Base-by-base conservation (phyloP, 495 filamentous ascomycete genomes). In the Penicillium mononematosum region DNA sequence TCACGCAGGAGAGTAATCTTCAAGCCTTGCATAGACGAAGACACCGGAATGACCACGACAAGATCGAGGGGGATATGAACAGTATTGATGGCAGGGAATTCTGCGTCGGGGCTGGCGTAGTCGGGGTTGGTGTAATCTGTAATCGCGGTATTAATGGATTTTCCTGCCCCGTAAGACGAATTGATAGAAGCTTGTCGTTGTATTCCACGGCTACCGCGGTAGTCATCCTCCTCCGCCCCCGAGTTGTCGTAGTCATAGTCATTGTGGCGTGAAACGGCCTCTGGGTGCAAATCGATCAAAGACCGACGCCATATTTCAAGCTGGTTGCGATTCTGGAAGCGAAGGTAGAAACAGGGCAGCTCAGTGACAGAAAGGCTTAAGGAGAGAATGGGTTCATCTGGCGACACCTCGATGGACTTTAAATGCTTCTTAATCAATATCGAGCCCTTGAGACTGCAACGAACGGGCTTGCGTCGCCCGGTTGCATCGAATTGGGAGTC, bases 341-440 rank as follows among this genome's bases (percentile, higher is more conserved):
- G 87, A 20, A 99, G 84, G 68, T 95, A 94, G 72, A 99, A 99
- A 59, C 90, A 91, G 4, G 95, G 94, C n/a, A 99, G 84, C 72
- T 99, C 94, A 55, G 83, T 83, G 24, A 99, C 94, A 5, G 92
- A 95, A 20, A 99, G 82, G 68, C 87, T 96, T 27, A 99, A 79
- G 0, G 95, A 92, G 19, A 99, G 82, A 55, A 97, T 81, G 20
- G 88, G 87, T 51, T 92, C 89, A 58, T 96, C 92, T 52, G 77
- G 66, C 25, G 75, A 72, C 14, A 78, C 84, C 62, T 98, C 92
- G 39, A 98, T 89, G 59, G 90, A 88, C 67, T 95, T 95, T 41
- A 99, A 79, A 69, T 99, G 94, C 76, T 96, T 97, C 78, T 96
- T 97, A 70, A 99, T 99, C 50, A 98, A 78, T 54, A 99, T 99